phyloP scores from a whole-genome alignment of 768 basidiomycete species.

The Auriscalpium vulgare region DNA sequence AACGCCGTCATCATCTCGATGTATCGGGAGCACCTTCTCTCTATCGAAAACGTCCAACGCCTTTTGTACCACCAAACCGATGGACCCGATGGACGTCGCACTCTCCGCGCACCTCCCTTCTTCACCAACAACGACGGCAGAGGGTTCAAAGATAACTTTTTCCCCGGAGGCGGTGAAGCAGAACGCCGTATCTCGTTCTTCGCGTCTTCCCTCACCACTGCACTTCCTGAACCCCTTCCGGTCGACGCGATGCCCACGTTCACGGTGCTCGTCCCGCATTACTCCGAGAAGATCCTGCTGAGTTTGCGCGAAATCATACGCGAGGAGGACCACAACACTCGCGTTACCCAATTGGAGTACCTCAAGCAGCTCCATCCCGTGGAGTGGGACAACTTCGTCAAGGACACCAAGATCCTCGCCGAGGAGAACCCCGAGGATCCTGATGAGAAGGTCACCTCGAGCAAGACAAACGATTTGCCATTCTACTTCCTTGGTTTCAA shows the following conservation, averaged over 20 bases:
- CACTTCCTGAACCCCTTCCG: slow-evolving; percentile 89
- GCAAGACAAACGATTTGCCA: slow-evolving; percentile 85
- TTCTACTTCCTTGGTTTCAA: slow-evolving; percentile 99
- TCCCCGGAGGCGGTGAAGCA: slow-evolving; percentile 90
- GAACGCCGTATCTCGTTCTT: slow-evolving; percentile 99
- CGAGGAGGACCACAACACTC: slow-evolving; percentile 93
- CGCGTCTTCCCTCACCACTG: slow-evolving; percentile 92
- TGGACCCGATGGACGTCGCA: slow-evolving; percentile 79
- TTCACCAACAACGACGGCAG: slow-evolving; percentile 86
- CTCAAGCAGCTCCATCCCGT: slow-evolving; percentile 96
- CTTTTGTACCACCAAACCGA: slow-evolving; percentile 97
- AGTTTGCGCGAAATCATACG: slow-evolving; percentile 97
- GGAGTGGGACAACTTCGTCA: slow-evolving; percentile 99
- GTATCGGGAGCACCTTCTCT: slow-evolving; percentile 97
- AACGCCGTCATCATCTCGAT: slow-evolving; percentile 99
- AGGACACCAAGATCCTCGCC: slow-evolving; percentile 97
- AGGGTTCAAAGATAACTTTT: slow-evolving; percentile 73
- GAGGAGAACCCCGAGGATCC: slow-evolving; percentile 58
- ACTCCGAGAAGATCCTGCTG: slow-evolving; percentile 96
- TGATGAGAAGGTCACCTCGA: slow-evolving; percentile 58
- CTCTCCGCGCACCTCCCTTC: slow-evolving; percentile 93
- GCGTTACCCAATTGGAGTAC: slow-evolving; percentile 95
- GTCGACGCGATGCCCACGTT: slow-evolving; percentile 99
- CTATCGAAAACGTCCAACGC: slow-evolving; percentile 97
- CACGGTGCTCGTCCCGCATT: slow-evolving; percentile 98